Base-by-base conservation (phyloP, 2,329 filamentous ascomycete species). In the Lecanicillium sp. region DNA sequence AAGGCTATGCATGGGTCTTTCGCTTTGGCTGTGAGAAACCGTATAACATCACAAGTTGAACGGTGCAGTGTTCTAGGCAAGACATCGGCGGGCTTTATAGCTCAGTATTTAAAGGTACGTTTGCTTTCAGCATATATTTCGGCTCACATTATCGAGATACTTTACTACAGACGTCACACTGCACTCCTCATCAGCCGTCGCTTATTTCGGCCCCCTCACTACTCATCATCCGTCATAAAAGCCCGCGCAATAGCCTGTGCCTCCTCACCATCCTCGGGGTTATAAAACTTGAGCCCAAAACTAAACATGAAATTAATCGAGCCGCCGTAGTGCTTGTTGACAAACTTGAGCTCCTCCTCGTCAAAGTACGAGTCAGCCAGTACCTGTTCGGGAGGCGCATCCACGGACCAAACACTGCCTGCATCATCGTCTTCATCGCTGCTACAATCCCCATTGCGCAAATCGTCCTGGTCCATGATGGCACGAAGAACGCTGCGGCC, bases 401-500 rank as follows among this genome's bases (percentile, higher is more conserved):
- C 14, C 12, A 14, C 18, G n/a, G n/a, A 22, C n/a, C 16, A 19
- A 14, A 31, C 13, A 4, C 29, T 28, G 28, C 12, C 8, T n/a
- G 13, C 32, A 15, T 19, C 32, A 9, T 34, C 17, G 7, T 19
- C 32, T 7, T 19, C 32, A 9, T 34, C 11, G 6, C 14, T 15
- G 29, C 14, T n/a, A 7, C 5, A 13, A n/a, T 30, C 6, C 5
- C 22, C 14, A 22, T 34, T 6, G 13, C 15, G 14, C n/a, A 20
- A 15, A 9, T 30, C 37, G 13, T 35, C 30, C 4, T 28, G 4
- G 5, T 5, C 14, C 33, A 31, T 40, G 18, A 35, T 3, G 11
- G 8, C 2, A 8, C 38, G 33, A 9, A 40, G 14, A 19, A 63
- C 54, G 4, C 8, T 11, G 8, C 57, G 44, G 5, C 60, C 60